A percentile compares a stretch with the other conserved stretches of the same genome.
These are phyloP conservation scores for Coemansia javaensis DNA, from an alignment of 192 early-diverging fungal species.

Conservation along the genomic window DNA sequence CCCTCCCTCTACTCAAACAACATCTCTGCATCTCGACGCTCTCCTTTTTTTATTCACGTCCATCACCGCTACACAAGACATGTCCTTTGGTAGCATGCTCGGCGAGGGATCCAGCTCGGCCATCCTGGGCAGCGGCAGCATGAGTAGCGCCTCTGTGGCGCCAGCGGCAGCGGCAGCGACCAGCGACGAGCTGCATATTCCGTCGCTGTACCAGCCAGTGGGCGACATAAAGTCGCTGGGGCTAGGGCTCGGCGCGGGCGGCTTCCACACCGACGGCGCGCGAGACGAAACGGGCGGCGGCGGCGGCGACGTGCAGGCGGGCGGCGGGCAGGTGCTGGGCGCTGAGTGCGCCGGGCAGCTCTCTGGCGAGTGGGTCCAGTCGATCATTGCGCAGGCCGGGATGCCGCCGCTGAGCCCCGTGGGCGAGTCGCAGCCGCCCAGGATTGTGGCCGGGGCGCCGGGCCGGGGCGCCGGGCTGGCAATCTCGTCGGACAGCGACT, in stretches of 20 bases:
- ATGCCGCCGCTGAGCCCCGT: not conserved
- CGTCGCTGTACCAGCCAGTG: not conserved
- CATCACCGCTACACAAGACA: too few species aligned
- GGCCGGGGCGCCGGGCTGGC: not conserved
- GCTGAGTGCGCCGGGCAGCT: constrained; percentile 3
- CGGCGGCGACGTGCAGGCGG: not conserved
- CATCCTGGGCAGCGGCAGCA: too few species aligned
- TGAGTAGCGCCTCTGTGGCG: too few species aligned
- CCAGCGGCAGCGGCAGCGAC: not conserved
- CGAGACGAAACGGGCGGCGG: not conserved
- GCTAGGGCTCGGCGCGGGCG: not conserved
- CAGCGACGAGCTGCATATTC: not conserved
- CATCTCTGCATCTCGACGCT: too few species aligned
- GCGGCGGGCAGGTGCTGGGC: too few species aligned
- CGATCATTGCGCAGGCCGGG: constrained; percentile 15
- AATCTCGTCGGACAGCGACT: constrained; percentile 22
- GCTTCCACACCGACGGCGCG: too few species aligned
- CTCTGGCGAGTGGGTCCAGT: constrained; percentile 26
- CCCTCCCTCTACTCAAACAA: too few species aligned
- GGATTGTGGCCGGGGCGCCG: not conserved
- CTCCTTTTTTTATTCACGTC: too few species aligned
- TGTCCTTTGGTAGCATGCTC: too few species aligned
- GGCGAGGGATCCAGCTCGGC: too few species aligned
- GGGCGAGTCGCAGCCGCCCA: too few species aligned
- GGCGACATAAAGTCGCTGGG: constrained; percentile 4